Evolutionary conservation across 108 stramenopile species (phyloP).

Genomic region (Skeletonema tropicum): DNA sequence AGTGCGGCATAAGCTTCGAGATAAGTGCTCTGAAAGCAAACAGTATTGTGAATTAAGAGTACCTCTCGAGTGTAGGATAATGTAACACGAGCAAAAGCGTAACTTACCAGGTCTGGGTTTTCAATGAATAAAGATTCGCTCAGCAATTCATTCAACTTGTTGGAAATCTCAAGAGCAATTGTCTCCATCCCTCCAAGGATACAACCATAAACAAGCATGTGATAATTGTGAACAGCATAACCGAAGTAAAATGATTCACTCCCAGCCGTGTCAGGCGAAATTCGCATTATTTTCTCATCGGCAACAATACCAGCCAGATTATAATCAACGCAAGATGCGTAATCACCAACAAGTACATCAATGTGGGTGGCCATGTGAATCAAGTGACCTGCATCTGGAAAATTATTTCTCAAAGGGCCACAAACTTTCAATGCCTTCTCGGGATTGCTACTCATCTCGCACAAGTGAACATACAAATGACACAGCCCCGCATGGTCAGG

Average conservation of each 20-base stretch:
- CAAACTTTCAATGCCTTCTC: slow-evolving; percentile 70
- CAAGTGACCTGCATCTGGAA: slow-evolving; percentile 84
- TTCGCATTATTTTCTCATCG: slow-evolving; percentile 64
- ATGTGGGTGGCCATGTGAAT: slow-evolving; percentile 89
- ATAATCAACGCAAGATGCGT: slow-evolving; percentile 74
- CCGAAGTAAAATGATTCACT: slow-evolving; percentile 85
- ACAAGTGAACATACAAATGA: slow-evolving; percentile 86
- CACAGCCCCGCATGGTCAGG: slow-evolving; percentile 83
- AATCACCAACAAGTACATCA: slow-evolving; percentile 87
- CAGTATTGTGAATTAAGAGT: not conserved
- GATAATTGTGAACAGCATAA: slow-evolving; percentile 87
- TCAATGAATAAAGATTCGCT: slow-evolving; percentile 72
- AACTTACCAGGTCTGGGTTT: slow-evolving; percentile 57
- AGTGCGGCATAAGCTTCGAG: slow-evolving; percentile 82
- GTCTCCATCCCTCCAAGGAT: slow-evolving; percentile 84
- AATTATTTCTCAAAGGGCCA: slow-evolving; percentile 58
- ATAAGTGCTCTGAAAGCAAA: slow-evolving; percentile 48
- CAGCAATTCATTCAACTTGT: slow-evolving; percentile 57
- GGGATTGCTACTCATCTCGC: slow-evolving; percentile 83
- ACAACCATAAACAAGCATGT: slow-evolving; percentile 82
- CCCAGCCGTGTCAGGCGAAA: slow-evolving; percentile 74
- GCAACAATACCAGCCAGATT: slow-evolving; percentile 77
- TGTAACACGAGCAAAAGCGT: not conserved
- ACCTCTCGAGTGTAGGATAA: not conserved
- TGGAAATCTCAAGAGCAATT: slow-evolving; percentile 71